These are phyloP conservation scores for Brassica cretica DNA, from an alignment of 345 rosid species.

Conservation along the genomic window DNA sequence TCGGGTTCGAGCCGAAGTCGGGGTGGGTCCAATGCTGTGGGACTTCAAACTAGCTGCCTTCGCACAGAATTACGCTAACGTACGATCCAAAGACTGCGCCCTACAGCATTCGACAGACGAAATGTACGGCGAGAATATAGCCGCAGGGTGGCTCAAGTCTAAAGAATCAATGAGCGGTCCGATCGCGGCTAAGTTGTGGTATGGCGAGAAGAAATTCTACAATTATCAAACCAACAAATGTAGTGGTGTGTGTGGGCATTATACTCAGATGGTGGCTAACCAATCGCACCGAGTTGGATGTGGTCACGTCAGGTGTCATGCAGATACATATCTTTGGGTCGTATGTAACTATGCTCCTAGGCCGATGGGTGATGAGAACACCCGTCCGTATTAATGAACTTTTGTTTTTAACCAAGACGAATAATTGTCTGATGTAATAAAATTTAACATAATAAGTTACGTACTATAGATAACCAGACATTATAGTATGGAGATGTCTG, in stretches of 20 bases:
- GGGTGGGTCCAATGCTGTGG: slow-evolving; percentile 51
- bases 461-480: neutral
- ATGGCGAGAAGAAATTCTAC: slow-evolving; percentile 50
- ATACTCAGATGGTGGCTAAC: slow-evolving; percentile 74
- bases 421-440: neutral
- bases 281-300: slow-evolving; percentile 59
- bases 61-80: slow-evolving; percentile 44
- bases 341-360: slow-evolving; percentile 60
- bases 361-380: slow-evolving; percentile 40
- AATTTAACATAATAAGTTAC: neutral
- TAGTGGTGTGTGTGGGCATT: slow-evolving; percentile 53
- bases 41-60: slow-evolving; percentile 43
- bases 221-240: slow-evolving; percentile 51
- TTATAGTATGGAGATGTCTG: neutral
- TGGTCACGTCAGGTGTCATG: slow-evolving; percentile 53
- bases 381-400: slow-evolving; percentile 27
- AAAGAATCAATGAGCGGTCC: slow-evolving; percentile 36
- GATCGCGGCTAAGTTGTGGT: slow-evolving; percentile 54
- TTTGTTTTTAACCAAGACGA: neutral
- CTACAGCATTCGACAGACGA: slow-evolving; percentile 50
- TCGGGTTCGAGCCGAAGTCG: slow-evolving; percentile 43
- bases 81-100: slow-evolving; percentile 20
- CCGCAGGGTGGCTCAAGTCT: slow-evolving; percentile 39
- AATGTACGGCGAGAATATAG: slow-evolving; percentile 57
- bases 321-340: slow-evolving; percentile 49